Conservation (phyloP, 164 flowering plant species). For the Amborella trichopoda region DNA sequence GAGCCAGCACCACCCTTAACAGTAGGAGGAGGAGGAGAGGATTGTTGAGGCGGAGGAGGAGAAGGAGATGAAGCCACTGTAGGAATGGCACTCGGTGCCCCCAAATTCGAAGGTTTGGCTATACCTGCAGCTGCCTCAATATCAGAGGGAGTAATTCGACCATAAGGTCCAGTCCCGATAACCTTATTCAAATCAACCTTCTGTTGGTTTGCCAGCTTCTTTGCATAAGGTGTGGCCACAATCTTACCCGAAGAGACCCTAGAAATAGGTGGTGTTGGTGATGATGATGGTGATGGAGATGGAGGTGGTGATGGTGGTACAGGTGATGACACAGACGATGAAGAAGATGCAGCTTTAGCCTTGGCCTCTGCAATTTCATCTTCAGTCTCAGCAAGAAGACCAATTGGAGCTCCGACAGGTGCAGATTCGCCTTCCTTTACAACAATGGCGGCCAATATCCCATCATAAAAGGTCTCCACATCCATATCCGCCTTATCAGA, state of each 20-base stretch:
- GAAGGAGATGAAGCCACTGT: constrained; percentile 3
- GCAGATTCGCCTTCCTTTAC: constrained; percentile 73
- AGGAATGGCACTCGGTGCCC: not conserved
- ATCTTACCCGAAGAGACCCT: constrained; percentile 29
- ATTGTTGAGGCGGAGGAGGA: constrained; percentile 18
- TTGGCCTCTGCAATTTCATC: constrained; percentile 62
- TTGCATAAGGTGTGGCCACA: constrained; percentile 74
- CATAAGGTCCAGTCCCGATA: constrained; percentile 69
- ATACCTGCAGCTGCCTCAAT: constrained; percentile 80
- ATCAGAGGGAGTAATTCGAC: constrained; percentile 71
- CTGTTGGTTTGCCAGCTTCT: constrained; percentile 89
- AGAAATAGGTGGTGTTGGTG: constrained; percentile 4
- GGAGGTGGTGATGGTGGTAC: constrained; percentile 20
- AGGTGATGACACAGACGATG: constrained; percentile 17
- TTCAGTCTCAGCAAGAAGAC: constrained; percentile 71
- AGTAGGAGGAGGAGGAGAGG: constrained; percentile 14
- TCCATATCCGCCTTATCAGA: constrained; percentile 98
- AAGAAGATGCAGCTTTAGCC: constrained; percentile 35
- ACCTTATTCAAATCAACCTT: constrained; percentile 59
- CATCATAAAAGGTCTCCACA: constrained; percentile 88
- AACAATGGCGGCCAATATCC: constrained; percentile 82
- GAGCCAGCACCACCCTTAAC: constrained; percentile 16
- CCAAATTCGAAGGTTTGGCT: constrained; percentile 18
- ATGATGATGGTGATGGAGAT: constrained; percentile 5
- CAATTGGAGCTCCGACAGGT: constrained; percentile 88